These are phyloP conservation scores for Komagataella ulmi DNA, from an alignment of 805 yeast genomes.

Conservation along the genomic window DNA sequence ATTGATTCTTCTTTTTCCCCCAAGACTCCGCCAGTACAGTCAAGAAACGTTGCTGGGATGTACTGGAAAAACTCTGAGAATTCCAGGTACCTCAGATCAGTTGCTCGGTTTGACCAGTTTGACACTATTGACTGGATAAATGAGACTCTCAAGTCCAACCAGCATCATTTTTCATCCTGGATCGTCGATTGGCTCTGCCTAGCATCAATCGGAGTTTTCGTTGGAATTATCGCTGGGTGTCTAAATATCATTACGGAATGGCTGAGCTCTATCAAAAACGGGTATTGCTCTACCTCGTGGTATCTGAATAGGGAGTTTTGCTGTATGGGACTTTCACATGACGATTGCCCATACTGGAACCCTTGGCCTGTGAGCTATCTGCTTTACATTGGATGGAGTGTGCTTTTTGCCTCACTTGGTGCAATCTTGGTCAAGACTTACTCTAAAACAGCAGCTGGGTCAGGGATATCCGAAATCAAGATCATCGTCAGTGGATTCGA, in stretches of 20 bases:
- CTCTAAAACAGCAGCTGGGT: constrained; percentile 92
- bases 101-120: constrained; percentile 44
- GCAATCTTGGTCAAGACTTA: constrained; percentile 54
- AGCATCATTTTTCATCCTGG: constrained; percentile 10
- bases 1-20: neutral
- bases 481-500: constrained; percentile 87
- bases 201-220: constrained; percentile 57
- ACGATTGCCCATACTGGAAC: constrained; percentile 54
- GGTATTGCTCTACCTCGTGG: constrained; percentile 61
- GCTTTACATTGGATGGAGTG: constrained; percentile 44
- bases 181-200: constrained; percentile 59
- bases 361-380: constrained; percentile 53
- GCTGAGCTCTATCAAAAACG: constrained; percentile 66
- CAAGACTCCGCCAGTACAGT: neutral
- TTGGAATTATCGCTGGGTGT: constrained; percentile 77
- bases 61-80: neutral
- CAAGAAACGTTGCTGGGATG: neutral
- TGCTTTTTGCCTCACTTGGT: constrained; percentile 48
- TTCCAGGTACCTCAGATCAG: constrained; percentile 8
- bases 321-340: constrained; percentile 51
- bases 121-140: constrained; percentile 61
- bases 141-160: constrained; percentile 40
- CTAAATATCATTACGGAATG: constrained; percentile 78
- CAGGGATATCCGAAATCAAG: constrained; percentile 95
- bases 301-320: constrained; percentile 68